Conservation (phyloP, 176 grass and related monocot genomes). For the Bonia amplexicaulis region DNA sequence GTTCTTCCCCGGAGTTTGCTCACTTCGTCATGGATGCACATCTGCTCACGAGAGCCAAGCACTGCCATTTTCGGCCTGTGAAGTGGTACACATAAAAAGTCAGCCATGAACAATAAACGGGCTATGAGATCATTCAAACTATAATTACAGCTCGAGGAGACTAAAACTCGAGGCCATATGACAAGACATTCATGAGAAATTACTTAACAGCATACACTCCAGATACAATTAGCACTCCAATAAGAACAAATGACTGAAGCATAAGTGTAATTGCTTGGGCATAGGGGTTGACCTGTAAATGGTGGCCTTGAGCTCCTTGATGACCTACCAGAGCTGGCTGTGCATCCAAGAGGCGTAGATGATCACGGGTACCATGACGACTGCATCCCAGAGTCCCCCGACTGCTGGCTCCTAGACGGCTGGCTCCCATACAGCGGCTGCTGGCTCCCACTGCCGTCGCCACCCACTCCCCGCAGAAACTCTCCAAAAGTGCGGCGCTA, state of each 20-base stretch:
- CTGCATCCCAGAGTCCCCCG: conserved; percentile 3
- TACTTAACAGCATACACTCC: neutral
- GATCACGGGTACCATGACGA: conserved; percentile 59
- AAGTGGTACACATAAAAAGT: neutral
- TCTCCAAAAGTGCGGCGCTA: conserved; percentile 75
- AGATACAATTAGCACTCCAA: neutral
- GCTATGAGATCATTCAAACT: neutral
- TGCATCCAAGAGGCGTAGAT: conserved; percentile 90
- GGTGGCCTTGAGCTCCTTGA: conserved; percentile 86
- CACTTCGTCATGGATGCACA: conserved; percentile 93
- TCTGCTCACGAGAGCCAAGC: conserved; percentile 86
- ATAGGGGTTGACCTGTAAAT: conserved; percentile 62
- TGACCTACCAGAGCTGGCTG: conserved; percentile 88
- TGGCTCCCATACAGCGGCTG: conserved; percentile 43
- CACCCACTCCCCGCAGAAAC: conserved; percentile 45
- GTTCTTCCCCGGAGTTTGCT: conserved; percentile 55
- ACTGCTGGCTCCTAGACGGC: conserved; percentile 49
- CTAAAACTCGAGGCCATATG: neutral
- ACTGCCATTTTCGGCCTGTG: conserved; percentile 85
- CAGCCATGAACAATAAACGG: neutral
- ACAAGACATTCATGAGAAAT: neutral
- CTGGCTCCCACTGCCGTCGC: conserved; percentile 46
- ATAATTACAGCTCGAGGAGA: neutral
- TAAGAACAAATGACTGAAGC: neutral
- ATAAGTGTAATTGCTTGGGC: neutral